Evolutionary conservation across 2,329 filamentous ascomycete genomes (phyloP).

Genomic region (Coleophoma eucalyptorum): DNA sequence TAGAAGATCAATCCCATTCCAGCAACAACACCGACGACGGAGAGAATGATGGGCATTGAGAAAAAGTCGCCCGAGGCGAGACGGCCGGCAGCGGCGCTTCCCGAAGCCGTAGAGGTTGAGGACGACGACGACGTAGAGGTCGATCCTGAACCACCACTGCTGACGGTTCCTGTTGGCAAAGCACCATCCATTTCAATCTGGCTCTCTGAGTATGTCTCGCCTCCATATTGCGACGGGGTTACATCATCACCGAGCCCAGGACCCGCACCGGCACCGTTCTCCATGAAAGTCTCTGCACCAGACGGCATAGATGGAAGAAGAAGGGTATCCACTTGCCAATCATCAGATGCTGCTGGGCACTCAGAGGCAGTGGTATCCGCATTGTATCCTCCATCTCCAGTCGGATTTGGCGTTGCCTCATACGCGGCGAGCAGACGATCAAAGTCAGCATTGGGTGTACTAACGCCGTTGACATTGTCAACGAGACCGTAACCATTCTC

Average conservation of each 20-base stretch:
- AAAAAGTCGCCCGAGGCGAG: no score
- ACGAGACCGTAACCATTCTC: constrained; percentile 66
- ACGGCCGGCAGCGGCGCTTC: not conserved
- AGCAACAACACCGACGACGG: no score
- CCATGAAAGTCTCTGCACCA: constrained; percentile 33
- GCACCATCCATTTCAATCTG: not conserved
- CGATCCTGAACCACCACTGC: not conserved
- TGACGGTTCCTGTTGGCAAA: not conserved
- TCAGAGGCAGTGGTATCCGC: constrained; percentile 26
- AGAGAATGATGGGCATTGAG: no score
- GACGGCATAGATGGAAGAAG: constrained; percentile 43
- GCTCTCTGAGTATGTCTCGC: constrained; percentile 17
- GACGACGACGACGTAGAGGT: not conserved
- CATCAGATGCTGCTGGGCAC: constrained; percentile 41
- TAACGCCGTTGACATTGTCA: constrained; percentile 24
- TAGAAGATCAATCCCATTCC: no score
- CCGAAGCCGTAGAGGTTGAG: not conserved
- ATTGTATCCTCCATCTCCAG: constrained; percentile 49
- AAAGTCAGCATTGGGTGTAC: constrained; percentile 42
- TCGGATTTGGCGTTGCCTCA: constrained; percentile 37
- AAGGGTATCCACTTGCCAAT: constrained; percentile 43
- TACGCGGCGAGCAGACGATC: constrained; percentile 40
- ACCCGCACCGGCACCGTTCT: constrained; percentile 43
- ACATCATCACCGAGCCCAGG: constrained; percentile 31
- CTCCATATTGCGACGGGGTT: constrained; percentile 19